A percentile compares a stretch with the other conserved stretches of the same genome.
Evolutionary conservation across 768 basidiomycete species (phyloP).

Genomic region (Lepiota venenata): DNA sequence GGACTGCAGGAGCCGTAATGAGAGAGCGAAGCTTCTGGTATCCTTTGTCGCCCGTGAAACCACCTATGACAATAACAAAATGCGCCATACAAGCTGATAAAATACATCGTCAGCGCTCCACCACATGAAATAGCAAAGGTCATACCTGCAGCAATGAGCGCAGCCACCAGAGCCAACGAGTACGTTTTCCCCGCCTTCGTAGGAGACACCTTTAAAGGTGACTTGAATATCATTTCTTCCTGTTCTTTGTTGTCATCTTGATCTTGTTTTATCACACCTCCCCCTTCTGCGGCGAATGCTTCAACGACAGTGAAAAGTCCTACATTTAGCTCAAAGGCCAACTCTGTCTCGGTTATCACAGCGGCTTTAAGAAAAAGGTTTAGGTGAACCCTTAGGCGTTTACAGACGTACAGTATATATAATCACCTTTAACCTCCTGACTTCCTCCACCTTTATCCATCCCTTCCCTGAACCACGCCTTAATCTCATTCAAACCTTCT

Average conservation of each 20-base stretch:
- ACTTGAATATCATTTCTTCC: neutral
- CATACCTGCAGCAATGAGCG: conserved; percentile 34
- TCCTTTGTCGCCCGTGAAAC: conserved; percentile 43
- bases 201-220: neutral
- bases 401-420: neutral
- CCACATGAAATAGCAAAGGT: neutral
- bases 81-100: conserved; percentile 46
- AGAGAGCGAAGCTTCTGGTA: conserved; percentile 44
- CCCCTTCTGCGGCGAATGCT: conserved; percentile 13
- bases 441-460: conserved; percentile 48
- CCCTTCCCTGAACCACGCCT: conserved; percentile 64
- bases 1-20: too few species aligned
- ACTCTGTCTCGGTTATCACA: conserved; percentile 45
- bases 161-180: conserved; percentile 30
- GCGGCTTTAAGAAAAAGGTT: conserved; percentile 27
- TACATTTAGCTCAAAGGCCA: conserved; percentile 48
- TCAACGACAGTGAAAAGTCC: conserved; percentile 40
- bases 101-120: neutral
- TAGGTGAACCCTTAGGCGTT: neutral
- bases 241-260: conserved; percentile 4
- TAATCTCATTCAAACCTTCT: conserved; percentile 69
- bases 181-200: conserved; percentile 21
- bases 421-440: conserved; percentile 39
- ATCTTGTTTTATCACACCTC: neutral
- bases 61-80: conserved; percentile 42